Evolutionary conservation across 192 early-diverging fungal species (phyloP).

Genomic region (Coemansia sp.): DNA sequence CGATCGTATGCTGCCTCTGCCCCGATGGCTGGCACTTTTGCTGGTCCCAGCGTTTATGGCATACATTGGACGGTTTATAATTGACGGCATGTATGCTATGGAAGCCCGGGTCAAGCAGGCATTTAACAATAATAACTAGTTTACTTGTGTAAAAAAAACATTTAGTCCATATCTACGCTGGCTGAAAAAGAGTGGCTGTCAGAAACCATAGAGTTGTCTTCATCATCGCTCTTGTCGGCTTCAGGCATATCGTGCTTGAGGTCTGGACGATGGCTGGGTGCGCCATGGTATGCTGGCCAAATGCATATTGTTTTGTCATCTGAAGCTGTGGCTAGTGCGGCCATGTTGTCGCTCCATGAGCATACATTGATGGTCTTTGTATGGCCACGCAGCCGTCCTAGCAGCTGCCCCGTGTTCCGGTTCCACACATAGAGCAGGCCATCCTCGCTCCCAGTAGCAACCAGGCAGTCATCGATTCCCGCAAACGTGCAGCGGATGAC

Average conservation of each 20-base stretch:
- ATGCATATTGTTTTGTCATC: slow-evolving; percentile 50
- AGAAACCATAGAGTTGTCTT: slow-evolving; percentile 15
- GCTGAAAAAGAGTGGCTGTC: background rate
- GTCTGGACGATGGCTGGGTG: slow-evolving; percentile 26
- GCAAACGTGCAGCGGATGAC: slow-evolving; percentile 93
- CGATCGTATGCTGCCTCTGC: slow-evolving; percentile 32
- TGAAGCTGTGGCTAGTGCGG: slow-evolving; percentile 41
- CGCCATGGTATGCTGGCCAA: slow-evolving; percentile 48
- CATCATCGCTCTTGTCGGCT: background rate
- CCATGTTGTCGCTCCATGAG: slow-evolving; percentile 30
- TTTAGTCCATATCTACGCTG: slow-evolving; percentile 3
- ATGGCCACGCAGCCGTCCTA: slow-evolving; percentile 42
- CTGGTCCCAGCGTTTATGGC: slow-evolving; percentile 38
- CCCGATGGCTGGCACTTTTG: slow-evolving; percentile 46
- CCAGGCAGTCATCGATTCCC: slow-evolving; percentile 75
- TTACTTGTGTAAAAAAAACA: too few species aligned
- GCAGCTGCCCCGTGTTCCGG: slow-evolving; percentile 29
- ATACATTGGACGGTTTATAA: slow-evolving; percentile 33
- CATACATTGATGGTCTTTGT: slow-evolving; percentile 41
- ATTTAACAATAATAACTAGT: background rate
- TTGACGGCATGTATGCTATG: slow-evolving; percentile 38
- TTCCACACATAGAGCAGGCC: slow-evolving; percentile 48
- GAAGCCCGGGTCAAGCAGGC: slow-evolving; percentile 9
- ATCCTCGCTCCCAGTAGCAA: slow-evolving; percentile 90
- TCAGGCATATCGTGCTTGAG: background rate